A percentile compares a stretch with the other conserved stretches of the same genome.
Conservation (phyloP, 495 filamentous ascomycete genomes). For the Aspergillus cavernicola region DNA sequence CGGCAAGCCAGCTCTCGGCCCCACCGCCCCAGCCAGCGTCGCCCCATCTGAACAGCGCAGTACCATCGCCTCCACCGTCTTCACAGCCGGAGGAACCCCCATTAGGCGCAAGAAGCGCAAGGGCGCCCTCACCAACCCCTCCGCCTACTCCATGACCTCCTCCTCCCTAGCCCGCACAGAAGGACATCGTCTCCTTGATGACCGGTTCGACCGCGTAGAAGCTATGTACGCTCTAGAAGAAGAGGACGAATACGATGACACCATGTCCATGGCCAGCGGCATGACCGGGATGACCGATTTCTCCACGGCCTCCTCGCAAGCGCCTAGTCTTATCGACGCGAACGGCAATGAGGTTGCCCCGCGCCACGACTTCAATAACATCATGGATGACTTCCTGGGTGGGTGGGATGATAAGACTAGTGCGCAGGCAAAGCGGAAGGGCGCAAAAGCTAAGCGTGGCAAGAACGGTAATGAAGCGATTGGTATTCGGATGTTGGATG, state of each 20-base stretch:
- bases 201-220: slow-evolving; percentile 87
- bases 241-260: slow-evolving; percentile 58
- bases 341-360: slow-evolving; percentile 46
- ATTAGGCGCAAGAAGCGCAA: slow-evolving; percentile 83
- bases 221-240: slow-evolving; percentile 76
- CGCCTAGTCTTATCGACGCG: slow-evolving; percentile 40
- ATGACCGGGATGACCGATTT: slow-evolving; percentile 50
- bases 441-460: slow-evolving; percentile 56
- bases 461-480: slow-evolving; percentile 79
- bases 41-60: slow-evolving; percentile 49
- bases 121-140: slow-evolving; percentile 83
- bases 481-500: slow-evolving; percentile 86
- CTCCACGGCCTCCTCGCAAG: slow-evolving; percentile 45
- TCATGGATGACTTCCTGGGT: slow-evolving; percentile 92
- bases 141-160: slow-evolving; percentile 94
- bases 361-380: slow-evolving; percentile 72
- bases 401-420: slow-evolving; percentile 58
- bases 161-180: slow-evolving; percentile 86
- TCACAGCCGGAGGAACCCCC: slow-evolving; percentile 67
- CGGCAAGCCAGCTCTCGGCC: slow-evolving; percentile 46
- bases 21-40: slow-evolving; percentile 35
- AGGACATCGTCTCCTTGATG: slow-evolving; percentile 79
- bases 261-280: slow-evolving; percentile 51
- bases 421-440: slow-evolving; percentile 63
- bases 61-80: slow-evolving; percentile 66